These are phyloP conservation scores for Kodamaea fungicola DNA, from an alignment of 1,139 yeast species.

Conservation along the genomic window DNA sequence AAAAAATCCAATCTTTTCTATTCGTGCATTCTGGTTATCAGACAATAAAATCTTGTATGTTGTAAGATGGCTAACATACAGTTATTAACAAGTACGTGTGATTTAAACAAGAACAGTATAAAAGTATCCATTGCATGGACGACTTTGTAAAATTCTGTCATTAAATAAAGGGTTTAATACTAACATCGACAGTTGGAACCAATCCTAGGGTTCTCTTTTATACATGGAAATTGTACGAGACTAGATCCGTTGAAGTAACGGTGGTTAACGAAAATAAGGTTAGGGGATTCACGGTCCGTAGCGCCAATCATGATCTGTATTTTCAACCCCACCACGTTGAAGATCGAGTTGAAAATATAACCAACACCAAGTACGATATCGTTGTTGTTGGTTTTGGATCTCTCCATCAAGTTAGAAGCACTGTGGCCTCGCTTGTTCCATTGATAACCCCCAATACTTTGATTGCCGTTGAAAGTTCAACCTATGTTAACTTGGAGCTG, in stretches of 20 bases:
- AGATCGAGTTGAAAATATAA: constrained; percentile 16
- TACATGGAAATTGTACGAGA: constrained; percentile 45
- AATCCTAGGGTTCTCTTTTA: constrained; percentile 51
- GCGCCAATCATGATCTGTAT: constrained; percentile 8
- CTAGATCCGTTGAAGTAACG: constrained; percentile 36
- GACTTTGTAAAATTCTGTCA: too few species aligned
- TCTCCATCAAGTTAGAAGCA: constrained; percentile 41
- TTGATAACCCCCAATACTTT: constrained; percentile 37
- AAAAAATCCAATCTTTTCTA: constrained; percentile 3
- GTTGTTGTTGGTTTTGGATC: constrained; percentile 34
- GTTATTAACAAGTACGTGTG: constrained; percentile 27
- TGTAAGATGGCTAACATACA: constrained; percentile 19
- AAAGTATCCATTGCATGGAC: too few species aligned
- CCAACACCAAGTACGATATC: constrained; percentile 23
- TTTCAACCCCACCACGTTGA: constrained; percentile 23
- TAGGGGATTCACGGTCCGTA: constrained; percentile 1
- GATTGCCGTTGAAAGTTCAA: constrained; percentile 64
- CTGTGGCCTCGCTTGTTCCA: constrained; percentile 25
- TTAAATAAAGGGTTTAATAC: background rate
- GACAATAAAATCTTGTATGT: constrained; percentile 2
- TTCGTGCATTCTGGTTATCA: constrained; percentile 3
- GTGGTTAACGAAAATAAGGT: constrained; percentile 25
- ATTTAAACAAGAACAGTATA: too few species aligned
- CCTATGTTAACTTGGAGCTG: constrained; percentile 69
- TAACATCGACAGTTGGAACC: constrained; percentile 31